Evolutionary conservation across 2,329 filamentous ascomycete species (phyloP).

Genomic region (Verticillium nubilum): DNA sequence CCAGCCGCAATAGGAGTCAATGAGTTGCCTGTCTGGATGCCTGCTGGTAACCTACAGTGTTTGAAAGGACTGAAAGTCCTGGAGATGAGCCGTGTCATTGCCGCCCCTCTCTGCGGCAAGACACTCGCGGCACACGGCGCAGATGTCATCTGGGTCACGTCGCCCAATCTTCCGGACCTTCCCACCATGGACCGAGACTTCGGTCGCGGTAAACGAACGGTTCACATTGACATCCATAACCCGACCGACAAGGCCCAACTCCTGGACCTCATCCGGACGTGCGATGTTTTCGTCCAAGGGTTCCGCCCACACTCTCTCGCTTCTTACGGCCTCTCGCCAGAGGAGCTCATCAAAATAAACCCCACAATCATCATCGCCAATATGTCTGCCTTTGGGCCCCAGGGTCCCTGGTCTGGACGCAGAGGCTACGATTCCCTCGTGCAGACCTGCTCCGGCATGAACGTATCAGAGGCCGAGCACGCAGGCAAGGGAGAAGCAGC

Average conservation of each 20-base stretch:
- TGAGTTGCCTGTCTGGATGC: neutral
- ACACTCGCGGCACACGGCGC: slow-evolving; percentile 25
- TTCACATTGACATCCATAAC: slow-evolving; percentile 21
- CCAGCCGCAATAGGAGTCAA: neutral
- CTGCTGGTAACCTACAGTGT: slow-evolving; percentile 24
- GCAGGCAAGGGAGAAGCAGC: slow-evolving; percentile 31
- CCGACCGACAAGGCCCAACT: slow-evolving; percentile 18
- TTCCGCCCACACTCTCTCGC: slow-evolving; percentile 43
- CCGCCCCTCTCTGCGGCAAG: slow-evolving; percentile 25
- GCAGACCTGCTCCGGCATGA: slow-evolving; percentile 51
- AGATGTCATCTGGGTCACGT: slow-evolving; percentile 26
- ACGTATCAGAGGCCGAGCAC: slow-evolving; percentile 46
- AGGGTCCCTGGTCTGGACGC: slow-evolving; percentile 32
- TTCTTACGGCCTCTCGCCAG: slow-evolving; percentile 28
- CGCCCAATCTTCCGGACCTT: slow-evolving; percentile 22
- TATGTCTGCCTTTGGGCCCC: slow-evolving; percentile 45
- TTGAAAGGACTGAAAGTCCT: slow-evolving; percentile 23
- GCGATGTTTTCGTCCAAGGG: slow-evolving; percentile 38
- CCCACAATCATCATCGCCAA: slow-evolving; percentile 43
- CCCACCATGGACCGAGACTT: slow-evolving; percentile 24
- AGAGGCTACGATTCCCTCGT: slow-evolving; percentile 48
- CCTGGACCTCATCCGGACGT: slow-evolving; percentile 21
- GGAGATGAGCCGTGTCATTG: slow-evolving; percentile 28
- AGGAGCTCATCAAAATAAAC: slow-evolving; percentile 30
- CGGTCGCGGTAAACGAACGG: slow-evolving; percentile 26